Evolutionary conservation across 257 asterid genomes (phyloP).

Genomic region (Ajuga chamaepitys): DNA sequence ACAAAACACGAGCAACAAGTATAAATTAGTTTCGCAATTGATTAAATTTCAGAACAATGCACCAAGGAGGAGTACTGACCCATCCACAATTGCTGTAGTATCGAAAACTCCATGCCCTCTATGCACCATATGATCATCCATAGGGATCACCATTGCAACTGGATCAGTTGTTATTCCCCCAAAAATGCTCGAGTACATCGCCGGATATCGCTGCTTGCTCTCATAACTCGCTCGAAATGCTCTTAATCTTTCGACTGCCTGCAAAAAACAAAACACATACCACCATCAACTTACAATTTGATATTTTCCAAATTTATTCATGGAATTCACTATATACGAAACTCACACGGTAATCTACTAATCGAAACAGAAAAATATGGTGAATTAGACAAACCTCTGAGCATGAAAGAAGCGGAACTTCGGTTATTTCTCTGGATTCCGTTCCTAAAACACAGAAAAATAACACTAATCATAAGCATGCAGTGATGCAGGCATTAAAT

Average conservation of each 20-base stretch:
- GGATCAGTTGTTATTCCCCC: constrained; percentile 90
- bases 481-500: background rate
- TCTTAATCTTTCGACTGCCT: constrained; percentile 74
- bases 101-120: constrained; percentile 98
- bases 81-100: constrained; percentile 75
- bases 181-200: constrained; percentile 82
- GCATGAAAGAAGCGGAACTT: constrained; percentile 62
- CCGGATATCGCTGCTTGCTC: constrained; percentile 64
- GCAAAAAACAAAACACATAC: background rate
- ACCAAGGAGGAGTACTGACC: constrained; percentile 38
- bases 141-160: constrained; percentile 81
- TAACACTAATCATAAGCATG: constrained; percentile 2
- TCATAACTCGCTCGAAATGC: constrained; percentile 30
- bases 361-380: background rate
- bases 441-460: constrained; percentile 25
- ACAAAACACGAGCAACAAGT: background rate
- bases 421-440: constrained; percentile 22
- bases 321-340: background rate
- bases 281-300: background rate
- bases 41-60: too few species aligned
- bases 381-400: constrained; percentile 53
- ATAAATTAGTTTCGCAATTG: background rate
- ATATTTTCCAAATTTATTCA: background rate
- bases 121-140: constrained; percentile 97
- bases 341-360: background rate